These are phyloP conservation scores for Didymosphaeria variabile DNA, from an alignment of 2,329 filamentous ascomycete genomes.

Conservation along the genomic window DNA sequence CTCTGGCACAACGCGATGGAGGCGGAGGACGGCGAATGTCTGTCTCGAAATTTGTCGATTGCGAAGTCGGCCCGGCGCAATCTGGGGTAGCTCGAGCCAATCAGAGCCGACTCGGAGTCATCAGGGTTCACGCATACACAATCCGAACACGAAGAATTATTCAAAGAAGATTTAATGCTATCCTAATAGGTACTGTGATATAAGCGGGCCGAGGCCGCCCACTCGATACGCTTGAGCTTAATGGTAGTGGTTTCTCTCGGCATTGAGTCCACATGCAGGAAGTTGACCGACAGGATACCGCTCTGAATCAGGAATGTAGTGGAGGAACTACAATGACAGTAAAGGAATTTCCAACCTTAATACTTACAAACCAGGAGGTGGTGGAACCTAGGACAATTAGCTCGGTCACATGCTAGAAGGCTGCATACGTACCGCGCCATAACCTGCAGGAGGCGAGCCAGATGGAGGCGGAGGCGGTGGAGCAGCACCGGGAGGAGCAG, in stretches of 20 bases:
- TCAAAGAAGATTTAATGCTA: not conserved
- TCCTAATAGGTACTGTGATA: not conserved
- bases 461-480: slow-evolving; percentile 47
- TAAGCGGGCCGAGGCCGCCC: not conserved
- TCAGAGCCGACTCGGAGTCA: slow-evolving; percentile 27
- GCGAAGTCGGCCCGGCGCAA: slow-evolving; percentile 38
- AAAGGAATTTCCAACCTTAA: not conserved
- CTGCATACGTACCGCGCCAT: slow-evolving; percentile 42
- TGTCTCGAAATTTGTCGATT: slow-evolving; percentile 38
- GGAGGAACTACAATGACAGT: not conserved
- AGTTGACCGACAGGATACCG: not conserved
- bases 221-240: slow-evolving; percentile 12
- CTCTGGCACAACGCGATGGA: slow-evolving; percentile 28
- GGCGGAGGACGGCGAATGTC: slow-evolving; percentile 24
- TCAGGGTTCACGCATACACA: slow-evolving; percentile 9
- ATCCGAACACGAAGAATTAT: not conserved
- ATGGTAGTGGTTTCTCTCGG: slow-evolving; percentile 25
- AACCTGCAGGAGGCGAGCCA: slow-evolving; percentile 44
- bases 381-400: slow-evolving; percentile 35
- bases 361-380: slow-evolving; percentile 46
- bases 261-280: not conserved
- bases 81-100: slow-evolving; percentile 38
- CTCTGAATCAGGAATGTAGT: not conserved
- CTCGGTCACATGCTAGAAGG: not conserved
- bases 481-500: slow-evolving; percentile 36